Base-by-base conservation (phyloP, 129 eudicot genomes). In the Pseudognaphalium luteoalbum region DNA sequence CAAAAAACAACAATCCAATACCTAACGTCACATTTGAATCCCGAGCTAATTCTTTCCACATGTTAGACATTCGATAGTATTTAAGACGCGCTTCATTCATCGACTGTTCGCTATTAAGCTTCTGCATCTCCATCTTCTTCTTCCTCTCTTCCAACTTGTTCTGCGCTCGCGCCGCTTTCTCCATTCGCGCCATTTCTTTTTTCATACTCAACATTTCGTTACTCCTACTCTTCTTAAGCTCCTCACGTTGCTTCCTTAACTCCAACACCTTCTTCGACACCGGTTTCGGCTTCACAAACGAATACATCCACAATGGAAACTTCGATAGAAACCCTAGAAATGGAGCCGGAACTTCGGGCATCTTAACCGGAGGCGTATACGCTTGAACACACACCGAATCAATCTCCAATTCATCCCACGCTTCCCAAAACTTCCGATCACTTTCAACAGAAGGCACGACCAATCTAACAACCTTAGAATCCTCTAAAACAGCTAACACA, bases 401-500 rank as follows among this genome's bases (percentile, higher is more conserved):
- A 67, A 91, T 71, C 34, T 72, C 79, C 76, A 94, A 77, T 69
- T 76, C 93, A 71, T 84, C 91, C 98, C 98, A 94, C 17, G 69
- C 70, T 15, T 39, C 81, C 98, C 98, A 94, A 83, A 94, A 94
- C 67, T 63, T 82, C 0, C 65, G 41, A 73, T 94, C 96, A 21
- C 29, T 79, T 67, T 79, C 91, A 12, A 84, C 16, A 0, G 93
- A 81, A 35, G 98, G 98, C 73, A 94, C 83, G 57, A 94, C 98
- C 12, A 88, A 60, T 80, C 98, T 88, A 63, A 87, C 81, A 76
- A 94, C 98, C 86, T 76, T 94, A 32, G 81, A 81, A 83, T 94
- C 93, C 68, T 94, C 97, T 75, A 94, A 75, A 76, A 94, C 98
- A 5, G 79, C 98, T 52, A 94, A 68, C 78, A 94, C 87, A 21